Evolutionary conservation across 495 filamentous ascomycete species (phyloP).

Genomic region (Penicillium verhagenii): DNA sequence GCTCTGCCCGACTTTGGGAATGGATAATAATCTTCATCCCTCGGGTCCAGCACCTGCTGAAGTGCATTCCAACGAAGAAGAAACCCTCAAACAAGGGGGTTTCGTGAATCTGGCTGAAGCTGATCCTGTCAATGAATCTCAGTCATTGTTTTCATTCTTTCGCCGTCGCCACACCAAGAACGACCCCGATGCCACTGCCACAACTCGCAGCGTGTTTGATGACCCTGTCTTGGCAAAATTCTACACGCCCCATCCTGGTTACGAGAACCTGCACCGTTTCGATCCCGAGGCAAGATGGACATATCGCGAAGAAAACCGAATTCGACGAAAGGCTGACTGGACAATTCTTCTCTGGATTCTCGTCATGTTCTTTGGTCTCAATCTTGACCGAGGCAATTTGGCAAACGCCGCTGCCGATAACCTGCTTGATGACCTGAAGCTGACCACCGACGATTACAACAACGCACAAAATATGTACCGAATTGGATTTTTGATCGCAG

Average conservation of each 20-base stretch:
- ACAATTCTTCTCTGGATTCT: slow-evolving; percentile 58
- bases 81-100: background rate
- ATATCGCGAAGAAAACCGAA: slow-evolving; percentile 42
- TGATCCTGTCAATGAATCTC: background rate
- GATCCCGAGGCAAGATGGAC: slow-evolving; percentile 54
- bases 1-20: background rate
- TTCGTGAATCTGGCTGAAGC: background rate
- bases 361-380: slow-evolving; percentile 71
- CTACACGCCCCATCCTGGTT: slow-evolving; percentile 51
- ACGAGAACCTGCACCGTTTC: slow-evolving; percentile 53
- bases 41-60: background rate
- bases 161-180: background rate
- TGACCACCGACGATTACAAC: slow-evolving; percentile 63
- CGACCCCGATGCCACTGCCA: slow-evolving; percentile 55
- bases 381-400: slow-evolving; percentile 62
- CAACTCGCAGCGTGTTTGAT: slow-evolving; percentile 53
- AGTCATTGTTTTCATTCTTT: background rate
- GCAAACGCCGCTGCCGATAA: slow-evolving; percentile 38
- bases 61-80: background rate
- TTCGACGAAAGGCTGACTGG: slow-evolving; percentile 43
- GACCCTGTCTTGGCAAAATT: slow-evolving; percentile 48
- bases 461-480: slow-evolving; percentile 43
- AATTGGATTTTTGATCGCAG: slow-evolving; percentile 44
- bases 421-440: slow-evolving; percentile 50
- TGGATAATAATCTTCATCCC: background rate